Conservation (phyloP, 225 moss, liverwort and hornwort genomes). For the Ulota crispa region DNA sequence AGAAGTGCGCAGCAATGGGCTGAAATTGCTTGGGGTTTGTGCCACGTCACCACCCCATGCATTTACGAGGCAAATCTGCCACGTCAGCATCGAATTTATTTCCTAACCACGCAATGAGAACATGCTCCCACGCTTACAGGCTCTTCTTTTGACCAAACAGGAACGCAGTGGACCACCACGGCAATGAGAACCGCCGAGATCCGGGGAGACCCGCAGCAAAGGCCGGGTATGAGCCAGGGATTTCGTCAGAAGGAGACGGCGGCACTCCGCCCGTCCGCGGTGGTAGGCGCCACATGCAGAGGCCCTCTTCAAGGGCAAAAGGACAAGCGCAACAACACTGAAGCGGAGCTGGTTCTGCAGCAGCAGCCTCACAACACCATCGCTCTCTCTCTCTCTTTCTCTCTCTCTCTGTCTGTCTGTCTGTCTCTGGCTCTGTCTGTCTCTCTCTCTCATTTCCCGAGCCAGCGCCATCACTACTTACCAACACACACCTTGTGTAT, state of each 20-base stretch:
- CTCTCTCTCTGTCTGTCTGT: neutral
- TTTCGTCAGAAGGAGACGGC: conserved; percentile 25
- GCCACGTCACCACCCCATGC: conserved; percentile 21
- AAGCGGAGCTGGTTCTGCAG: conserved; percentile 3
- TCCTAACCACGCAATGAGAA: conserved; percentile 25
- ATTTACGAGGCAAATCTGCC: conserved; percentile 23
- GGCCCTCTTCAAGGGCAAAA: conserved; percentile 31
- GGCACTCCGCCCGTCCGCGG: conserved; percentile 30
- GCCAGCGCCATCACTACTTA: conserved; percentile 48
- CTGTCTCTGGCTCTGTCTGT: neutral
- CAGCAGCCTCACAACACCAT: conserved; percentile 10
- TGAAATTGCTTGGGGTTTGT: too few relatives aligned
- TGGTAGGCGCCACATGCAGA: conserved; percentile 23
- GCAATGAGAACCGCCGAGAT: too few relatives aligned
- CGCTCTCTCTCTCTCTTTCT: neutral
- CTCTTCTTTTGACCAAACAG: conserved; percentile 23
- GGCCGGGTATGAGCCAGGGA: neutral
- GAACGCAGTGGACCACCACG: conserved; percentile 19
- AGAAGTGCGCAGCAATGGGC: too few relatives aligned
- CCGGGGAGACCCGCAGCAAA: neutral
- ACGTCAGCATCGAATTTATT: conserved; percentile 31
- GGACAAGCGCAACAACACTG: conserved; percentile 38
- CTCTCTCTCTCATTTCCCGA: conserved; percentile 12
- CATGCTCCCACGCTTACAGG: conserved; percentile 38
- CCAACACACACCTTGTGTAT: conserved; percentile 58